Conservation (phyloP, 805 yeast genomes). For the Yamadazyma takamatsuzukensis region DNA sequence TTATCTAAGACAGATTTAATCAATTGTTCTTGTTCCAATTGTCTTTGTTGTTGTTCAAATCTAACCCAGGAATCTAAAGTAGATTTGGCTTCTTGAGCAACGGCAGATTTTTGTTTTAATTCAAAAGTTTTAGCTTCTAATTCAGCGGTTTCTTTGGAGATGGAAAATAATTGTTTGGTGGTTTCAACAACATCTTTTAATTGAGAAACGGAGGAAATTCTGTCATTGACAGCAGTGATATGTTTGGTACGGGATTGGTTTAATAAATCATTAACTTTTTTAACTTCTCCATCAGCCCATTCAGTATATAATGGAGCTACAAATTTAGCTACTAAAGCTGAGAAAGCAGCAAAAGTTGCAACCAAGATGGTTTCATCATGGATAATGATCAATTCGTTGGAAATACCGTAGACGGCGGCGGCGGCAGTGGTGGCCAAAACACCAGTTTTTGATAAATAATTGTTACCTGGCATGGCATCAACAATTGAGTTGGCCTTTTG, state of each 20-base stretch:
- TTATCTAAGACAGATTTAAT: slow-evolving; percentile 81
- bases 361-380: slow-evolving; percentile 92
- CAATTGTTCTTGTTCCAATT: slow-evolving; percentile 90
- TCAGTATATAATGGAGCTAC: slow-evolving; percentile 93
- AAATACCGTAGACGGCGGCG: slow-evolving; percentile 89
- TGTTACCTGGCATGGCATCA: slow-evolving; percentile 91
- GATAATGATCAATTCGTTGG: slow-evolving; percentile 87
- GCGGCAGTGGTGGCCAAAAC: slow-evolving; percentile 92
- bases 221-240: slow-evolving; percentile 86
- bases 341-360: slow-evolving; percentile 73
- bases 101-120: slow-evolving; percentile 84
- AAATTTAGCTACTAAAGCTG: slow-evolving; percentile 73
- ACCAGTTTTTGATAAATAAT: slow-evolving; percentile 86
- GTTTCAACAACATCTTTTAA: slow-evolving; percentile 88
- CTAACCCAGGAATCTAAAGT: slow-evolving; percentile 99
- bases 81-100: slow-evolving; percentile 87
- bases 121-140: slow-evolving; percentile 93
- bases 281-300: slow-evolving; percentile 85
- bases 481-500: slow-evolving; percentile 85
- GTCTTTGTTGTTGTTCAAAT: slow-evolving; percentile 95
- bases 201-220: slow-evolving; percentile 84
- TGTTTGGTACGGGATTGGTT: slow-evolving; percentile 88
- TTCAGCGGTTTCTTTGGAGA: slow-evolving; percentile 95
- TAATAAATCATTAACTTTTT: slow-evolving; percentile 75
- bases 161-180: slow-evolving; percentile 87